These are phyloP conservation scores for Globisporangium iwayamae DNA, from an alignment of 352 stramenopile species.

Conservation along the genomic window DNA sequence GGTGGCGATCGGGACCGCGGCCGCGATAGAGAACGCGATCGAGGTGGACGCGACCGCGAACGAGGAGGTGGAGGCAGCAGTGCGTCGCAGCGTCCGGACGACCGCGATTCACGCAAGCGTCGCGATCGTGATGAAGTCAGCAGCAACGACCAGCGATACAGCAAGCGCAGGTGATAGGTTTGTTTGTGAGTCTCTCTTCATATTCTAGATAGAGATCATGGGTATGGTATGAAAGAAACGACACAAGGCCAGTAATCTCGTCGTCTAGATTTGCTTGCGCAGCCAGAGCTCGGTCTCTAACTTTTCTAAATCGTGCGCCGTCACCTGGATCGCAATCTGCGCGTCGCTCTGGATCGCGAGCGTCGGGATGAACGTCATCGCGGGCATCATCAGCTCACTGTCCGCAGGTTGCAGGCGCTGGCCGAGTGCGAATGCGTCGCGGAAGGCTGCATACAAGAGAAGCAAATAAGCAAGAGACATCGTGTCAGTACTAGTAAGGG, in stretches of 20 bases:
- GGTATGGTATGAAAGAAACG: constrained; percentile 4
- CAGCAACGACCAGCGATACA: constrained; percentile 21
- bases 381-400: constrained; percentile 24
- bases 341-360: constrained; percentile 51
- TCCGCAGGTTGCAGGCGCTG: constrained; percentile 8
- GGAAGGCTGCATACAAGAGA: constrained; percentile 5
- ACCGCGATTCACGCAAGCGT: constrained; percentile 67
- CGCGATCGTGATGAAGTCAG: constrained; percentile 50
- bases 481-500: not conserved
- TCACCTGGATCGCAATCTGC: constrained; percentile 53
- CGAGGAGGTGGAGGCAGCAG: constrained; percentile 24
- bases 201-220: not conserved
- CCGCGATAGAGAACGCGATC: constrained; percentile 30
- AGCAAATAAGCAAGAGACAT: not conserved
- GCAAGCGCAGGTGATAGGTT: constrained; percentile 50
- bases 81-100: constrained; percentile 35
- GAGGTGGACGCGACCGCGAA: constrained; percentile 27
- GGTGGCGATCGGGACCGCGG: constrained; percentile 24
- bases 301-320: constrained; percentile 74
- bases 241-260: not conserved
- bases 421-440: not conserved
- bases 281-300: constrained; percentile 85
- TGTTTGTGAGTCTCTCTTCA: not conserved
- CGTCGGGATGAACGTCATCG: constrained; percentile 75
- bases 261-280: constrained; percentile 57